Evolutionary conservation across 1,284 basidiomycete genomes (phyloP).

Genomic region (Ceratobasidium sp.): DNA sequence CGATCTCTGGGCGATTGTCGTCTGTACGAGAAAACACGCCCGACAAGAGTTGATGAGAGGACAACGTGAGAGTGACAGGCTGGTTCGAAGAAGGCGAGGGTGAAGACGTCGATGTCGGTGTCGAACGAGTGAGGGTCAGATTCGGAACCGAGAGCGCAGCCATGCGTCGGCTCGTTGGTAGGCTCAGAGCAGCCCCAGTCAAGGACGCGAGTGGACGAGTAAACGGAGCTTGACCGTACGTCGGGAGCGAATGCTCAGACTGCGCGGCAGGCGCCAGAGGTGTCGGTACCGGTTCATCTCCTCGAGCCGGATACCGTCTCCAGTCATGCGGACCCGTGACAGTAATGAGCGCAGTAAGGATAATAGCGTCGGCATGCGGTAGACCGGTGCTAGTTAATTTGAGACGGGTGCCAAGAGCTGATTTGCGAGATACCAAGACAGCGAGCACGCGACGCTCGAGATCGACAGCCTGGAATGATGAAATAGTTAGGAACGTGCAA

Average conservation of each 20-base stretch:
- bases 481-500: no score
- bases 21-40: conserved; percentile 33
- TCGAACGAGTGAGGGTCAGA: not conserved
- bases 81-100: not conserved
- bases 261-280: not conserved
- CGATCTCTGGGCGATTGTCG: conserved; percentile 12
- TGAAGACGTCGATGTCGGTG: not conserved
- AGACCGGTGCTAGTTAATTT: conserved; percentile 29
- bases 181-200: not conserved
- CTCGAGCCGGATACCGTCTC: conserved; percentile 6
- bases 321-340: conserved; percentile 28
- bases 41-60: conserved; percentile 6
- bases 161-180: not conserved
- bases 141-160: conserved; percentile 16
- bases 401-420: conserved; percentile 33
- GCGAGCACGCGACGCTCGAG: conserved; percentile 34
- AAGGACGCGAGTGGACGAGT: conserved; percentile 31
- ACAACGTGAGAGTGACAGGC: conserved; percentile 20
- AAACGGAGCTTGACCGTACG: conserved; percentile 29
- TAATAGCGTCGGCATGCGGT: conserved; percentile 11
- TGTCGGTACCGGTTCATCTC: not conserved
- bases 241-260: conserved; percentile 31
- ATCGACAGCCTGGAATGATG: conserved; percentile 25
- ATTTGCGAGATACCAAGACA: conserved; percentile 29
- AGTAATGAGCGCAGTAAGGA: conserved; percentile 34